Conservation (phyloP, 331 rosid genomes). For the Telfairia occidentalis region DNA sequence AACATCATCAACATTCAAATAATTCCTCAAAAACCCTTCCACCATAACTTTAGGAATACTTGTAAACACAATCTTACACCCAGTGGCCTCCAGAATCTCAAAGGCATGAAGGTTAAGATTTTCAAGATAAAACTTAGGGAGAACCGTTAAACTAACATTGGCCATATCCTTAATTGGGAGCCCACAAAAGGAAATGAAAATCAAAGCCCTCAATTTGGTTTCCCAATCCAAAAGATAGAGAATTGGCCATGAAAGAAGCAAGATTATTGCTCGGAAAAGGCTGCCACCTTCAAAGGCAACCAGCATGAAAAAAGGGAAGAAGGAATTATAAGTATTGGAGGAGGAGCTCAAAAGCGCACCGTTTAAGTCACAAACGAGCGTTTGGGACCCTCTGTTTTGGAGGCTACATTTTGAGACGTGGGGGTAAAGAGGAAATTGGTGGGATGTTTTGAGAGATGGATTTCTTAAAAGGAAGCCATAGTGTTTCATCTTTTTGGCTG, state of each 20-base stretch:
- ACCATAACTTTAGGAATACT: conserved; percentile 78
- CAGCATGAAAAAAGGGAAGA: conserved; percentile 84
- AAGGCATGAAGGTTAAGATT: conserved; percentile 50
- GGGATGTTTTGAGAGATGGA: conserved; percentile 24
- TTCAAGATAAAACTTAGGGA: conserved; percentile 76
- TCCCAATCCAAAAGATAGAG: conserved; percentile 43
- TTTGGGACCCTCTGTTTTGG: conserved; percentile 32
- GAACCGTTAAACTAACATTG: conserved; percentile 41
- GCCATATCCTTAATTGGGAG: conserved; percentile 42
- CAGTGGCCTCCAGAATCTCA: conserved; percentile 42
- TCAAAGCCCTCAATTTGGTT: conserved; percentile 40
- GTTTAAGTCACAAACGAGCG: conserved; percentile 49
- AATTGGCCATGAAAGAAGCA: conserved; percentile 56
- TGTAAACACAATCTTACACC: conserved; percentile 43
- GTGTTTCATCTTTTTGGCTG: conserved; percentile 54
- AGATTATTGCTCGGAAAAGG: conserved; percentile 49
- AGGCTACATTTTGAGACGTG: conserved; percentile 36
- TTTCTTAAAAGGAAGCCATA: conserved; percentile 28
- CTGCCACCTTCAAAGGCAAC: conserved; percentile 86
- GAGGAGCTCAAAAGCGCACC: conserved; percentile 35
- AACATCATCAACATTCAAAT: conserved; percentile 47
- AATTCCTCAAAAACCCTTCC: conserved; percentile 55
- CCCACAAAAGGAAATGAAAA: conserved; percentile 63
- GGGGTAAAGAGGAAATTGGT: conserved; percentile 30
- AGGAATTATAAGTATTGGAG: conserved; percentile 17